phyloP scores from a whole-genome alignment of 805 yeast genomes.

The Kregervanrija fluxuum region DNA sequence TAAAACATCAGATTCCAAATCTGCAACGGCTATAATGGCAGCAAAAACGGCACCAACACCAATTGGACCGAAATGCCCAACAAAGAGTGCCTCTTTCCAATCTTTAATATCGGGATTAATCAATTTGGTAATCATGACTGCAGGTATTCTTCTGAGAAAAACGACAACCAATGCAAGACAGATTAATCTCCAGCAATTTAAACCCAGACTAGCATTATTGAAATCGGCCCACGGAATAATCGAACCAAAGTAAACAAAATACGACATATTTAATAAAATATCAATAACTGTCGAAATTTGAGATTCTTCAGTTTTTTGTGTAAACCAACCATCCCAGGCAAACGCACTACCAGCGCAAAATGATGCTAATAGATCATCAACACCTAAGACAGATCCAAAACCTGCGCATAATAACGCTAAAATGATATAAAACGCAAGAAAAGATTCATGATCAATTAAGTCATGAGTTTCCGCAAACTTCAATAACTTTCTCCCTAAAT shows the following conservation, averaged over 20 bases:
- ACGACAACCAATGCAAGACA: slow-evolving; percentile 44
- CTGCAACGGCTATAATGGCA: slow-evolving; percentile 28
- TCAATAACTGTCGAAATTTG: slow-evolving; percentile 62
- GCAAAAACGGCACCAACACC: slow-evolving; percentile 40
- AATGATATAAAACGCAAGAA: slow-evolving; percentile 47
- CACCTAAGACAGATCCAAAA: slow-evolving; percentile 57
- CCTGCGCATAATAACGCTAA: slow-evolving; percentile 53
- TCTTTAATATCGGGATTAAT: slow-evolving; percentile 53
- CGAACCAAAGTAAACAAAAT: slow-evolving; percentile 64
- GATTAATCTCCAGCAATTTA: slow-evolving; percentile 46
- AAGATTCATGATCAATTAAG: slow-evolving; percentile 56
- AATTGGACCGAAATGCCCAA: slow-evolving; percentile 74
- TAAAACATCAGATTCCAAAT: slow-evolving; percentile 30
- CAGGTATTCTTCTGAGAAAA: slow-evolving; percentile 47
- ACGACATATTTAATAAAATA: slow-evolving; percentile 55
- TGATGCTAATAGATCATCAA: slow-evolving; percentile 65
- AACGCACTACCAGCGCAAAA: slow-evolving; percentile 70
- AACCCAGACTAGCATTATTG: slow-evolving; percentile 38
- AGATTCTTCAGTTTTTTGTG: slow-evolving; percentile 51
- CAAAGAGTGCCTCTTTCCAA: slow-evolving; percentile 63
- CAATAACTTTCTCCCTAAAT: slow-evolving; percentile 40
- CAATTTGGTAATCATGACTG: slow-evolving; percentile 47
- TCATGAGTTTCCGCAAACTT: slow-evolving; percentile 43
- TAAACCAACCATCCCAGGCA: slow-evolving; percentile 68
- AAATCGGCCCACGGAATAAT: slow-evolving; percentile 64